These are phyloP conservation scores for Coniochaeta hoffmannii DNA, from an alignment of 2,329 filamentous ascomycete species.

Conservation along the genomic window DNA sequence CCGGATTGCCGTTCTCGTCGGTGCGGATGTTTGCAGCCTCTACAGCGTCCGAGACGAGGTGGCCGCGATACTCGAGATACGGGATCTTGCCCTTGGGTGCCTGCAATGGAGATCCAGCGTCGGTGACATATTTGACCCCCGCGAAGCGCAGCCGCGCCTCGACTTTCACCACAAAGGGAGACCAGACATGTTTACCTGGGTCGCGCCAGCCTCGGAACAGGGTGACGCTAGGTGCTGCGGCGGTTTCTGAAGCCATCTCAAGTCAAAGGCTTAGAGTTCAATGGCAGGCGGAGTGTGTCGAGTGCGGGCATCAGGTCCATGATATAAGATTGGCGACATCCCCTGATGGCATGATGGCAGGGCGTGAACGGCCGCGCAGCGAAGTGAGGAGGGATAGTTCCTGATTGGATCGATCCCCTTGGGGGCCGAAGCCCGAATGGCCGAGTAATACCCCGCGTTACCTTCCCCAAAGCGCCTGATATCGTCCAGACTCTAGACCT, in stretches of 20 bases:
- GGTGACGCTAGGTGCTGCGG: constrained; percentile 17
- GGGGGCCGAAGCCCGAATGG: no score
- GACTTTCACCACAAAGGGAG: constrained; percentile 55
- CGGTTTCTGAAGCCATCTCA: background rate
- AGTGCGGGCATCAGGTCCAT: no score
- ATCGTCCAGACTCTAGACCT: no score
- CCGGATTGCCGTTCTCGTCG: background rate
- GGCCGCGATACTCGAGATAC: constrained; percentile 32
- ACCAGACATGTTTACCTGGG: constrained; percentile 41
- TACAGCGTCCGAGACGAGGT: background rate
- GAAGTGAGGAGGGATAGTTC: no score
- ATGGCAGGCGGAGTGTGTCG: no score
- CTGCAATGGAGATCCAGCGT: constrained; percentile 32
- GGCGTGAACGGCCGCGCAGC: no score
- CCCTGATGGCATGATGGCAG: no score
- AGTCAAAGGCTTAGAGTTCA: background rate
- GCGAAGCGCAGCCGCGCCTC: constrained; percentile 53
- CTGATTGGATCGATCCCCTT: no score
- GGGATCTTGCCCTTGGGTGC: constrained; percentile 54
- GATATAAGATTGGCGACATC: no score
- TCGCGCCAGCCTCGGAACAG: constrained; percentile 43
- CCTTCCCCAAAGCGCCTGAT: no score
- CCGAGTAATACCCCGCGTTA: no score
- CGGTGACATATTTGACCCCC: constrained; percentile 35
- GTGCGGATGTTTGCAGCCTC: background rate